Base-by-base conservation (phyloP, 208 protist genomes). In the Leishmania turanica region DNA sequence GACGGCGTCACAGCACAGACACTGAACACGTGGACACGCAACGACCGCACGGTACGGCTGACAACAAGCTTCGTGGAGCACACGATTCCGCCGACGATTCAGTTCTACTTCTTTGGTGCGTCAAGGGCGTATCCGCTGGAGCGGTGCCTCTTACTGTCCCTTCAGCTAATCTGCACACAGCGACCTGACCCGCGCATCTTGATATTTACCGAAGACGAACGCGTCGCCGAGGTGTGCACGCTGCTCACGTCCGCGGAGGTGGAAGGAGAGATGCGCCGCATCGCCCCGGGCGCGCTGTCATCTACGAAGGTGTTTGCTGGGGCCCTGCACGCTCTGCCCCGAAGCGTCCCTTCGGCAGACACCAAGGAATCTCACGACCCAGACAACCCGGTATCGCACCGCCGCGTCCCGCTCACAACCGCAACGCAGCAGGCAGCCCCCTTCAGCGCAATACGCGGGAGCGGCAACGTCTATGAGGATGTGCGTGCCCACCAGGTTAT, bases 51-150 rank as follows among this genome's bases (percentile, higher is more conserved):
- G 45, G 92, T 96, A 79, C 93, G 95, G 64, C 88, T 98, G 34
- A 98, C 95, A 7, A 96, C 95, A 40, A 96, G 93, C 84, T 95
- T 98, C 78, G 92, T 95, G 24, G 93, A 98, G 89, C 93, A 96
- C 86, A 92, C 90, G 1, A 91, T 97, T 64, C 94, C 94, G 11
- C 80, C 86, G 13, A 92, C 89, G 6, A 96, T 97, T 72, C 84
- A 72, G 68, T 96, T 97, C 71, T 97, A 97, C 81, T 95, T 97
- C 62, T 95, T 94, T 71, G 78, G 88, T 19, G 89, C 71, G 13
- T 89, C 75, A 47, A 53, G 21, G 31, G 45, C 15, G 34, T 91
- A 92, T 73, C 80, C 95, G 47, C 77, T 97, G 53, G 78, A 71
- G 27, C 37, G 64, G 0, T 87, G 84, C 45, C 83, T 98, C n/a